phyloP scores from a whole-genome alignment of 108 stramenopile genomes.

The Skeletonema marinoi region DNA sequence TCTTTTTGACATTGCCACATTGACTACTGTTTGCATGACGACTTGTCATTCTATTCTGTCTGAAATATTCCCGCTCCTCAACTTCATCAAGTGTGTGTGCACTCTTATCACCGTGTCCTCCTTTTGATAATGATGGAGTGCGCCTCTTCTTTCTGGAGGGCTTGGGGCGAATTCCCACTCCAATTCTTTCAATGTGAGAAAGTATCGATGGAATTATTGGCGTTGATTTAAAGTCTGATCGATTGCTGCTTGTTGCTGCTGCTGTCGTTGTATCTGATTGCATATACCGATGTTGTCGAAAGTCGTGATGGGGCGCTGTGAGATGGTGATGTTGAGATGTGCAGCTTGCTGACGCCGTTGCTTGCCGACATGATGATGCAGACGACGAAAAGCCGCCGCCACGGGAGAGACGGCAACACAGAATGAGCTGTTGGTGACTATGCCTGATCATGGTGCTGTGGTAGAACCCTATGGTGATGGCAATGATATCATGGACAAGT shows the following conservation, averaged over 20 bases:
- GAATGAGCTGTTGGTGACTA: background rate
- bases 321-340: background rate
- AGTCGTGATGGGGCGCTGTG: background rate
- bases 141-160: slow-evolving; percentile 16
- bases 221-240: slow-evolving; percentile 32
- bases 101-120: slow-evolving; percentile 1
- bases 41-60: background rate
- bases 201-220: slow-evolving; percentile 66
- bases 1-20: background rate
- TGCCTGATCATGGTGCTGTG: background rate
- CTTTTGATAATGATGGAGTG: background rate
- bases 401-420: background rate
- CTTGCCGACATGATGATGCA: background rate
- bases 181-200: slow-evolving; percentile 62
- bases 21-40: background rate
- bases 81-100: slow-evolving; percentile 27
- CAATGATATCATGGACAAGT: too few species aligned
- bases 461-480: background rate
- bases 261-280: background rate
- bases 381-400: background rate
- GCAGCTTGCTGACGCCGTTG: background rate
- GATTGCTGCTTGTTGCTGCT: background rate
- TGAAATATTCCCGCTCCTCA: slow-evolving; percentile 38
- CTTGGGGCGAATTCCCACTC: slow-evolving; percentile 57
- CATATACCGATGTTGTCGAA: background rate